phyloP scores from a whole-genome alignment of 2,329 filamentous ascomycete species.

The Beauveria sp. region DNA sequence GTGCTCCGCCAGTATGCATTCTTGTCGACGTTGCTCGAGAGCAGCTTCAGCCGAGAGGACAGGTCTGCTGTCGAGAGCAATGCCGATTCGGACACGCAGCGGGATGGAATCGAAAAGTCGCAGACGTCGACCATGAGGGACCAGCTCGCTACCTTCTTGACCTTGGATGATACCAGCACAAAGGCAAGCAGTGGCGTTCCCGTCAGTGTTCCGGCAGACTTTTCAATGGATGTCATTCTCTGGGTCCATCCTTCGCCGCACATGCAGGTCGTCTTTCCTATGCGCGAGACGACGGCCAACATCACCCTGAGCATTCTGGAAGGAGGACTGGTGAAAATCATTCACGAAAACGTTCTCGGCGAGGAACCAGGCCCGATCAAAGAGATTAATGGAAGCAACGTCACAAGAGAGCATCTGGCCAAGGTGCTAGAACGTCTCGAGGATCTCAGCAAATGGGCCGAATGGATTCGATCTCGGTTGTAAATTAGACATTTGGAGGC shows the following conservation, averaged over 20 bases:
- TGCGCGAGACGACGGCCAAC: slow-evolving; percentile 39
- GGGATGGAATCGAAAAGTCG: slow-evolving; percentile 5
- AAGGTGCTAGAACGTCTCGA: slow-evolving; percentile 41
- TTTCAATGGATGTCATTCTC: slow-evolving; percentile 45
- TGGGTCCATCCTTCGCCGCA: slow-evolving; percentile 41
- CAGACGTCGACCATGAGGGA: slow-evolving; percentile 22
- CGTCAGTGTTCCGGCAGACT: slow-evolving; percentile 11
- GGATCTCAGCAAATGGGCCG: slow-evolving; percentile 45
- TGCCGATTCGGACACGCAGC: slow-evolving; percentile 10
- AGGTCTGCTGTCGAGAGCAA: slow-evolving; percentile 14
- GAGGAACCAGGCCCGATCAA: slow-evolving; percentile 26
- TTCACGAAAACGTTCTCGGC: slow-evolving; percentile 44
- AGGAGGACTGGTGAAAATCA: slow-evolving; percentile 51
- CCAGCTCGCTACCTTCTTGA: slow-evolving; percentile 27
- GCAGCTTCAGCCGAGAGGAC: slow-evolving; percentile 43
- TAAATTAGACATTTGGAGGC: slow-evolving; percentile 13
- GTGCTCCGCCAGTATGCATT: slow-evolving; percentile 68
- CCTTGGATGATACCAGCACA: not conserved
- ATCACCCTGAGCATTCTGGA: slow-evolving; percentile 51
- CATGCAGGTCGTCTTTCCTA: slow-evolving; percentile 47
- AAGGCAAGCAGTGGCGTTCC: not conserved
- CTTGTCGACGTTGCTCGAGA: slow-evolving; percentile 55
- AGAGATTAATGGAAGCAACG: slow-evolving; percentile 8
- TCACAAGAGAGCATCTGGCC: slow-evolving; percentile 36
- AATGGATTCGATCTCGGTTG: slow-evolving; percentile 40